phyloP scores from a whole-genome alignment of 2,329 filamentous ascomycete species.

The Tolypocladium amazonense region DNA sequence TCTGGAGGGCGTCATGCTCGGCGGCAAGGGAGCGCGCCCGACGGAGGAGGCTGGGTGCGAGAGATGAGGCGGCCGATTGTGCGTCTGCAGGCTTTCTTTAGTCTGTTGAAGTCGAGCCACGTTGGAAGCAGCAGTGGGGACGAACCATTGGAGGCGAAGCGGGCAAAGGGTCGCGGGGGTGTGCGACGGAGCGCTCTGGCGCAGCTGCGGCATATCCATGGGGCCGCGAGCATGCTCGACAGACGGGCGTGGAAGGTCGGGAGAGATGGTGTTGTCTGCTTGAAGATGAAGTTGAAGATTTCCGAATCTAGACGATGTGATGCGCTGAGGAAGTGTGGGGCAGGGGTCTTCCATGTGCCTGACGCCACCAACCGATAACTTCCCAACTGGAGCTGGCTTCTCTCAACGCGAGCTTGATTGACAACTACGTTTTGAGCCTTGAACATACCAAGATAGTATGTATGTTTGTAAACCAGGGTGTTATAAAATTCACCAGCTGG shows the following conservation, averaged over 20 bases:
- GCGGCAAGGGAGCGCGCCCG: constrained; percentile 46
- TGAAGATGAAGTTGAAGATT: background rate
- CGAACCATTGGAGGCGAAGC: constrained; percentile 21
- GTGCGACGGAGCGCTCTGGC: constrained; percentile 16
- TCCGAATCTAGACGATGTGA: background rate
- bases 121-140: background rate
- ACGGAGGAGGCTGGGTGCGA: constrained; percentile 46
- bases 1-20: constrained; percentile 46
- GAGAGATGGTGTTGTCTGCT: background rate
- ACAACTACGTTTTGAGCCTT: too few species aligned
- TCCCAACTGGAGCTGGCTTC: background rate
- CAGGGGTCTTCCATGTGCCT: background rate
- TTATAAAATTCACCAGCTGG: too few species aligned
- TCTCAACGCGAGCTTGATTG: too few species aligned
- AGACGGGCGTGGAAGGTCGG: background rate
- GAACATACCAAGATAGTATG: too few species aligned
- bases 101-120: background rate
- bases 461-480: too few species aligned
- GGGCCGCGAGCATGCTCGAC: constrained; percentile 18
- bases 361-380: background rate
- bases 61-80: constrained; percentile 6
- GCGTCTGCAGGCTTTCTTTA: constrained; percentile 8
- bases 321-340: background rate
- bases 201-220: constrained; percentile 27
- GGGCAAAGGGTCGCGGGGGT: constrained; percentile 14